Percentiles rank a stretch among this genome's conserved stretches.
Conservation (phyloP, 2,329 filamentous ascomycete species). For the Epicoccum sorghinum region DNA sequence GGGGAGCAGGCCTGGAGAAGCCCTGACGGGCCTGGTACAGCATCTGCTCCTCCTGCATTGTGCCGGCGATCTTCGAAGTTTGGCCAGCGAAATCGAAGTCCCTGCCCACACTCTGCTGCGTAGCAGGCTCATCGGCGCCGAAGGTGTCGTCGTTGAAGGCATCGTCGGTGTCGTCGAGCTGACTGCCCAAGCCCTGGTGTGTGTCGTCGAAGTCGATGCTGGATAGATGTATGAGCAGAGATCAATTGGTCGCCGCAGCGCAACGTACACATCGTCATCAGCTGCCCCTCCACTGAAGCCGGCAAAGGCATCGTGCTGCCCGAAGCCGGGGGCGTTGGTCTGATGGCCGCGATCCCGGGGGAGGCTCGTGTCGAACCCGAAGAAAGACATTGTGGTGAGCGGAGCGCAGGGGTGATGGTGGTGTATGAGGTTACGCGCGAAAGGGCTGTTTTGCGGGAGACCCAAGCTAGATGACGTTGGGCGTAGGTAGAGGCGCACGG, state of each 20-base stretch:
- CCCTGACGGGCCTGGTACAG: slow-evolving; percentile 76
- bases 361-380: slow-evolving; percentile 79
- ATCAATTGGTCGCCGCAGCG: slow-evolving; percentile 26
- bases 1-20: slow-evolving; percentile 53
- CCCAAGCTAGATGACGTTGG: slow-evolving; percentile 29
- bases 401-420: slow-evolving; percentile 4
- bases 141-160: slow-evolving; percentile 98
- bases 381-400: slow-evolving; percentile 76
- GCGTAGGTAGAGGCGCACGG: slow-evolving; percentile 13
- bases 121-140: slow-evolving; percentile 57
- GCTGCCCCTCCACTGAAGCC: slow-evolving; percentile 68
- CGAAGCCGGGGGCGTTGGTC: slow-evolving; percentile 76
- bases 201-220: slow-evolving; percentile 94
- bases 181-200: slow-evolving; percentile 91
- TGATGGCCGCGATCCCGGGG: slow-evolving; percentile 70
- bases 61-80: slow-evolving; percentile 84
- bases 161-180: slow-evolving; percentile 90
- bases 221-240: slow-evolving; percentile 54
- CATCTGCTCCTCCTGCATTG: slow-evolving; percentile 88
- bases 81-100: slow-evolving; percentile 98
- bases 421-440: slow-evolving; percentile 8
- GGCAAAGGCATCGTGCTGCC: slow-evolving; percentile 88
- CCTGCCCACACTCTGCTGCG: slow-evolving; percentile 70
- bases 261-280: slow-evolving; percentile 65
- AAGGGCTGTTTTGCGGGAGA: neutral